A percentile compares a stretch with the other conserved stretches of the same genome.
Conservation (phyloP, 2,329 filamentous ascomycete species). For the Neonectria ditissima region DNA sequence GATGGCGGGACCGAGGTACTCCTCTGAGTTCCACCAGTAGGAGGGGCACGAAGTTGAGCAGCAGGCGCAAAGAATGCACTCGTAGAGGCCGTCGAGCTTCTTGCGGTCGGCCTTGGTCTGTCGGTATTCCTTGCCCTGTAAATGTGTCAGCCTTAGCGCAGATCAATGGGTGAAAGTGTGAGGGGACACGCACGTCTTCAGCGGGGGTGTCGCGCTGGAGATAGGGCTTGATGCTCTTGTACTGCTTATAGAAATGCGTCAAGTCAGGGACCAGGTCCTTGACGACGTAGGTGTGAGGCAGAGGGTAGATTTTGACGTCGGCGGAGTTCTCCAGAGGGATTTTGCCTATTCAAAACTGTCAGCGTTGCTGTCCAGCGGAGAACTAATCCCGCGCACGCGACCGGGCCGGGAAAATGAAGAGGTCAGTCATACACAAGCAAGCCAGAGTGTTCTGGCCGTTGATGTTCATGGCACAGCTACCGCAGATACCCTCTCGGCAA, state of each 20-base stretch:
- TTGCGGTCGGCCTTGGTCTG: slow-evolving; percentile 92
- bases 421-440: slow-evolving; percentile 80
- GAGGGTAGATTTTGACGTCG: slow-evolving; percentile 94
- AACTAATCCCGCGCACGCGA: slow-evolving; percentile 45
- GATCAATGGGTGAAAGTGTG: slow-evolving; percentile 5
- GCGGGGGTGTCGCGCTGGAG: slow-evolving; percentile 89
- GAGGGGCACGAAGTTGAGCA: slow-evolving; percentile 99
- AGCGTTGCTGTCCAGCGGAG: slow-evolving; percentile 26
- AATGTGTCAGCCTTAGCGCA: slow-evolving; percentile 22
- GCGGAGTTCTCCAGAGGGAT: slow-evolving; percentile 85
- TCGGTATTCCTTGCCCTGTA: slow-evolving; percentile 88
- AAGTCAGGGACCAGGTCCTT: slow-evolving; percentile 98
- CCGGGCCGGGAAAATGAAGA: slow-evolving; percentile 8
- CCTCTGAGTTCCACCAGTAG: slow-evolving; percentile 99
- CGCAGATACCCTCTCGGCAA: slow-evolving; percentile 98
- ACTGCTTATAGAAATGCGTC: slow-evolving; percentile 99
- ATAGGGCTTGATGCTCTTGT: slow-evolving; percentile 99
- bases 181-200: slow-evolving; percentile 74
- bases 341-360: slow-evolving; percentile 71
- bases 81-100: slow-evolving; percentile 98
- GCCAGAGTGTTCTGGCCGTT: slow-evolving; percentile 98
- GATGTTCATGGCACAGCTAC: slow-evolving; percentile 99
- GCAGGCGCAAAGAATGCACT: slow-evolving; percentile 99
- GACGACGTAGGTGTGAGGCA: slow-evolving; percentile 98
- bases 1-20: slow-evolving; percentile 97